A percentile compares a stretch with the other conserved stretches of the same genome.
These are phyloP conservation scores for Yueomyces sp. DNA, from an alignment of 805 yeast genomes.

Conservation along the genomic window DNA sequence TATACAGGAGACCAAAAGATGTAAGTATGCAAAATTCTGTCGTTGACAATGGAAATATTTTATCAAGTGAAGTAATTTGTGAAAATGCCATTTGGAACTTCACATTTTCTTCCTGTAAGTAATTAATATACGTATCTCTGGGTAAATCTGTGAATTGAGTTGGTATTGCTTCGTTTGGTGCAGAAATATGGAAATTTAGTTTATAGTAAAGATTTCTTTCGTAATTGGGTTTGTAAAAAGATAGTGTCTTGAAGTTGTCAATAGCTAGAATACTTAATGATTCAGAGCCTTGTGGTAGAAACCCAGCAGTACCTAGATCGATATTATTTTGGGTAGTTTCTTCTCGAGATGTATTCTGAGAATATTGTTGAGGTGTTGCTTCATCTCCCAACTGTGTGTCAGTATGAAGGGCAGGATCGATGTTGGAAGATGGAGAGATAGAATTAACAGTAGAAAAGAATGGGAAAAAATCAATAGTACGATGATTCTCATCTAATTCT, in stretches of 20 bases:
- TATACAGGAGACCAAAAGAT: conserved; percentile 15
- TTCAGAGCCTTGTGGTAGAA: not conserved
- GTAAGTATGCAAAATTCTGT: conserved; percentile 1
- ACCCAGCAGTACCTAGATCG: no score
- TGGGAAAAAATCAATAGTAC: no score
- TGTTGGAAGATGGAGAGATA: no score
- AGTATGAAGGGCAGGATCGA: no score
- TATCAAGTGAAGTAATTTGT: not conserved
- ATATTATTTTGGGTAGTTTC: no score
- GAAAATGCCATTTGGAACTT: conserved; percentile 1
- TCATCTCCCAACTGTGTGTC: no score
- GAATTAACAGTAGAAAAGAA: no score
- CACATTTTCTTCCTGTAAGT: not conserved
- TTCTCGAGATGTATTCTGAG: no score
- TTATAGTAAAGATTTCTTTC: not conserved
- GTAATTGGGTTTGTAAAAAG: not conserved
- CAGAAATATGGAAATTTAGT: no score
- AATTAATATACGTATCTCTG: no score
- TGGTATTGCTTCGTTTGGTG: not conserved
- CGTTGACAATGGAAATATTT: conserved; percentile 1
- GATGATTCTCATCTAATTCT: no score
- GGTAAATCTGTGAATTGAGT: not conserved
- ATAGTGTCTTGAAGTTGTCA: not conserved
- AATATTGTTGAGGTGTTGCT: no score
- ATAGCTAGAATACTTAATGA: not conserved